Evolutionary conservation across 2,329 filamentous ascomycete genomes (phyloP).

Genomic region (Fusarium sp.): DNA sequence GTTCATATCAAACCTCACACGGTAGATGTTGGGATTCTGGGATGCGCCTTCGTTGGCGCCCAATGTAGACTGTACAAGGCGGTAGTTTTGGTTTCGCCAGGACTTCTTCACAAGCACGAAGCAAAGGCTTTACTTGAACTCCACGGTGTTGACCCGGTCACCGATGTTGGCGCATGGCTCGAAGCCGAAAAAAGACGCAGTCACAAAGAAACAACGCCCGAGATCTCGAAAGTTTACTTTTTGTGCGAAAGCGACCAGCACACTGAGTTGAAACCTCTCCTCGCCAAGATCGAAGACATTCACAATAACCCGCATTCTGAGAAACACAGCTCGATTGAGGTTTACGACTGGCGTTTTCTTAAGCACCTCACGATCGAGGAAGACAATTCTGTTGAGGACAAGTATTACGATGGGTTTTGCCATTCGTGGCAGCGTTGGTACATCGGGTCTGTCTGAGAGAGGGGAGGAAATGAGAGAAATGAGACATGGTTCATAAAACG

Average conservation of each 20-base stretch:
- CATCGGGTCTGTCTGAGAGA: conserved; percentile 57
- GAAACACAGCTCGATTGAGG: conserved; percentile 55
- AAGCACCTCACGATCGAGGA: conserved; percentile 58
- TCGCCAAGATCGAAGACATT: conserved; percentile 51
- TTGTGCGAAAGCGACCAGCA: conserved; percentile 58
- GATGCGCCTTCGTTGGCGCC: conserved; percentile 52
- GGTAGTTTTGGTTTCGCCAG: conserved; percentile 59
- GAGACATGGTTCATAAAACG: not conserved
- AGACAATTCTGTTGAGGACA: conserved; percentile 48
- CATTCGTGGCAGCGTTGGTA: conserved; percentile 62
- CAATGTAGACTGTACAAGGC: conserved; percentile 57
- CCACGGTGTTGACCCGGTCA: conserved; percentile 59
- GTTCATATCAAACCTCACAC: not conserved
- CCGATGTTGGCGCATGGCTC: conserved; percentile 55
- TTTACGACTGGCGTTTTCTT: conserved; percentile 64
- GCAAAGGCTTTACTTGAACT: conserved; percentile 55
- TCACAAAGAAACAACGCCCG: not conserved
- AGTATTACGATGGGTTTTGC: conserved; percentile 53
- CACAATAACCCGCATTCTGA: conserved; percentile 41
- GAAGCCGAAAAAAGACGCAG: conserved; percentile 23
- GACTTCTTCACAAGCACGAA: conserved; percentile 54
- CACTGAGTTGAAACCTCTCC: conserved; percentile 52
- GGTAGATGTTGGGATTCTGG: not conserved
- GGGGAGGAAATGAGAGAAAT: not conserved
- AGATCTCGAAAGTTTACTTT: conserved; percentile 50